Base-by-base conservation (phyloP, 306 rosid genomes). In the Vachellia collinsii region DNA sequence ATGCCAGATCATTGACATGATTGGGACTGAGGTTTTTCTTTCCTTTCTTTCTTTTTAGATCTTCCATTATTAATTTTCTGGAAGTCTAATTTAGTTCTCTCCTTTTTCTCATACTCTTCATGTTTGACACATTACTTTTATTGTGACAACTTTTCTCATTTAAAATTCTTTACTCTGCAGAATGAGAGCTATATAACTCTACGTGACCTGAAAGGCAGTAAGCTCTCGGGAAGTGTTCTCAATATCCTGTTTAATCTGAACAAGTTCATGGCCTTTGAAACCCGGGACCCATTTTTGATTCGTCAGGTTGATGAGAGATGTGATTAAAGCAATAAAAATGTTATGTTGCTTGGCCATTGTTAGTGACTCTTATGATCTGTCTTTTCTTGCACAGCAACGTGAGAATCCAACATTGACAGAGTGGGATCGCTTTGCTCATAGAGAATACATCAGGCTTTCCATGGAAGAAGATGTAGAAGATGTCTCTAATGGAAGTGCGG, bases 381-480 rank as follows among this genome's bases (percentile, higher is more conserved):
- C 64, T 83, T 65, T 12, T 83, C 53, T 61, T 89, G 81, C 82
- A 82, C 91, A 96, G 99, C 98, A 96, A 85, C 99, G 99, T 29
- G 99, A 96, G 87, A 93, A 96, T 84, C 99, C 99, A 79, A 92
- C 99, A 83, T 84, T 93, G 91, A 96, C 99, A 34, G 99, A 96
- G 76, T 96, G 99, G 99, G 99, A 96, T 63, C 98, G 97, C 76
- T 96, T 92, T 89, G 99, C 99, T 8, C 99, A 96, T 85, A 90
- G 99, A 83, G 99, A 96, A 84, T 96, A 96, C 85, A 96, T 93
- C 78, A 90, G 98, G 85, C 99, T 96, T 84, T 96, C 99, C 68
- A 93, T 96, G 99, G 99, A 96, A 91, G 99, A 96, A 92, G 99
- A 96, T 64, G 99, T 96, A 64, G 99, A 96, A 93, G 99, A 96